Evolutionary conservation across 352 stramenopile species (phyloP).

Genomic region (Globisporangium camurandrum): DNA sequence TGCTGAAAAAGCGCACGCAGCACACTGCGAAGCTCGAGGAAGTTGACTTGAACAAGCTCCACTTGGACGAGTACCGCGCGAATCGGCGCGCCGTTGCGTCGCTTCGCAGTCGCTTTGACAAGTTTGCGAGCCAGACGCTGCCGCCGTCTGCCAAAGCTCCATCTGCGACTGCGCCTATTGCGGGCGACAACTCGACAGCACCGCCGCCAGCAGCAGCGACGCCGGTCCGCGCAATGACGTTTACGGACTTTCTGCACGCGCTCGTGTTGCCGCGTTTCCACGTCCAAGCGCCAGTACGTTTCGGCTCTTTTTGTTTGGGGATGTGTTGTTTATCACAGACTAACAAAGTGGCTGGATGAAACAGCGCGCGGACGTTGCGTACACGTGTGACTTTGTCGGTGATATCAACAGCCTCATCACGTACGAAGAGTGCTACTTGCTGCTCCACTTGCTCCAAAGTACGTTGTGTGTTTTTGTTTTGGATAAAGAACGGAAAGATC

Average conservation of each 20-base stretch:
- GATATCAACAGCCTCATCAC: conserved; percentile 64
- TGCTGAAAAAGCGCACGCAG: conserved; percentile 58
- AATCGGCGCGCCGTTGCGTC: conserved; percentile 27
- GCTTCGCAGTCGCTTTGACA: conserved; percentile 40
- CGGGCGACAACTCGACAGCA: too few species aligned
- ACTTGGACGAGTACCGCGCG: conserved; percentile 61
- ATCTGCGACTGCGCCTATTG: too few species aligned
- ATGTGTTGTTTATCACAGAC: not conserved
- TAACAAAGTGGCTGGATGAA: not conserved
- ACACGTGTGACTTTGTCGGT: conserved; percentile 68
- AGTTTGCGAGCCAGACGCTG: too few species aligned
- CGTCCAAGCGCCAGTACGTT: conserved; percentile 27
- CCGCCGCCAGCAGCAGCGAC: conserved; percentile 20
- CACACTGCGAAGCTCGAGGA: conserved; percentile 54
- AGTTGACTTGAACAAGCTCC: conserved; percentile 54
- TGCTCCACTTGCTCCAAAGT: conserved; percentile 76
- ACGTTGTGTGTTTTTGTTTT: conserved; percentile 8
- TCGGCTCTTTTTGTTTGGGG: not conserved
- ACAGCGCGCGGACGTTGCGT: conserved; percentile 45
- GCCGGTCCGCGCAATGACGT: conserved; percentile 50
- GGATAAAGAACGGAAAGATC: too few species aligned
- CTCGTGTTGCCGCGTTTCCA: conserved; percentile 68
- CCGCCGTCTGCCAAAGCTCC: too few species aligned
- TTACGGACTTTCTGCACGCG: conserved; percentile 76
- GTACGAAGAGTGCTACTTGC: conserved; percentile 76